Evolutionary conservation across 2,329 filamentous ascomycete genomes (phyloP), one percentile per base, ranked within the genome.

Genomic region (Alternaria consortialis): DNA sequence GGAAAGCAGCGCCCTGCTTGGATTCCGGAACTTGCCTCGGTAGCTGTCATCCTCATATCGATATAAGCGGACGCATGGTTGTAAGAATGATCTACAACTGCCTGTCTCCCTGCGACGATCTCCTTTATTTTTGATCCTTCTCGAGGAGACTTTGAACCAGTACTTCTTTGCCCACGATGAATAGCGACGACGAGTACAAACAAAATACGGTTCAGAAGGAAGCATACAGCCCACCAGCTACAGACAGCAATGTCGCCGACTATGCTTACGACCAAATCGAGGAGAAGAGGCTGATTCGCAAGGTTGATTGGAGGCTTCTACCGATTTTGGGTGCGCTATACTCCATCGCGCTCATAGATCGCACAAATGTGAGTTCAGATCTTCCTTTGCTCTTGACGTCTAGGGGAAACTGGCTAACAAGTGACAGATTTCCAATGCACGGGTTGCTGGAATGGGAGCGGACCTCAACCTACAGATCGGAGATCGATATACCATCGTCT

Each of bases 251-350:
- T 31, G 51, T 27, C 7, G 27, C 40, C 5, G 62, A 65, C 5
- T 67, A 65, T 42, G 58, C 57, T 11, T 58, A 56, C 31, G 65
- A 66, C 31, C 60, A 62, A 12, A 55, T 69, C 23, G 64, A 69
- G 7, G 65, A 70, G 50, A 71, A 67, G 57, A 62, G 58, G 25
- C 25, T 74, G 9, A 29, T 72, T n/a, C 71, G 71, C 7, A 75
- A 73, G 17, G 62, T 79, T 27, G 80, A 81, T 58, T 69, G 73
- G 58, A 73, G 78, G 27, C 70, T 81, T 1, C 69, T 82, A 7
- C 79, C 78, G 7, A 80, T 81, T 6, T 64, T 81, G 2, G 78
- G 75, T 2, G 62, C 77, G 2, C 65, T 80, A 25, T 80, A 80
- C 56, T 78, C 75, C 4, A 75, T 80, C 23, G 71, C 77, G 1